These are phyloP conservation scores for Hyphodiscus sp. DNA, from an alignment of 2,329 filamentous ascomycete species.

Conservation along the genomic window DNA sequence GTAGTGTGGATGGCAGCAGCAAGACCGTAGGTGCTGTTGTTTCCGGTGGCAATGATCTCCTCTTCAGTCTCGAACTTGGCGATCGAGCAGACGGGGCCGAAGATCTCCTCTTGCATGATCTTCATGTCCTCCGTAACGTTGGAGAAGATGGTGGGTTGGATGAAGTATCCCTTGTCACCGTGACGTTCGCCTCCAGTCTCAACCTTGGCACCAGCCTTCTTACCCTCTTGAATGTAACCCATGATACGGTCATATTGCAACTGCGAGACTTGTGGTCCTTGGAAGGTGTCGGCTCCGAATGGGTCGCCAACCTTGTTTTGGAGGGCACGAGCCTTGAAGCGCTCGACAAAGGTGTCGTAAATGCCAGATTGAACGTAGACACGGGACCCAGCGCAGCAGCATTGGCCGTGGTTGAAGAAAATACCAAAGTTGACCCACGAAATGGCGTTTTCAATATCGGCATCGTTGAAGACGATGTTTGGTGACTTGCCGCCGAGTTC, in stretches of 20 bases:
- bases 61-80: slow-evolving; percentile 65
- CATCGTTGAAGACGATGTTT: slow-evolving; percentile 57
- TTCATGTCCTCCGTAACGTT: slow-evolving; percentile 66
- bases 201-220: slow-evolving; percentile 57
- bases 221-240: slow-evolving; percentile 58
- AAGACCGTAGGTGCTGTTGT: slow-evolving; percentile 60
- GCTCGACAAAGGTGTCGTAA: slow-evolving; percentile 62
- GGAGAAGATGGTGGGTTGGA: slow-evolving; percentile 67
- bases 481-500: slow-evolving; percentile 58
- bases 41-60: slow-evolving; percentile 56
- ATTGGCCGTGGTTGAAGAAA: slow-evolving; percentile 38
- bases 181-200: slow-evolving; percentile 60
- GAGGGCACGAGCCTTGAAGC: slow-evolving; percentile 57
- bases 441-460: slow-evolving; percentile 55
- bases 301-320: slow-evolving; percentile 64
- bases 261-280: slow-evolving; percentile 64
- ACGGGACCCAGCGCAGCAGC: slow-evolving; percentile 55
- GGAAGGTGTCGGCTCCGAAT: slow-evolving; percentile 59
- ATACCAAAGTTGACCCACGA: slow-evolving; percentile 52
- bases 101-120: slow-evolving; percentile 70
- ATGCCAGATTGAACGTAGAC: slow-evolving; percentile 64
- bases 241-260: slow-evolving; percentile 67
- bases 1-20: slow-evolving; percentile 62
- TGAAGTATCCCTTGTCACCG: slow-evolving; percentile 63
- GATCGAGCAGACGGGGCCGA: slow-evolving; percentile 65